These are phyloP conservation scores for Penicillium desertorum DNA, from an alignment of 495 filamentous ascomycete genomes.

Conservation along the genomic window DNA sequence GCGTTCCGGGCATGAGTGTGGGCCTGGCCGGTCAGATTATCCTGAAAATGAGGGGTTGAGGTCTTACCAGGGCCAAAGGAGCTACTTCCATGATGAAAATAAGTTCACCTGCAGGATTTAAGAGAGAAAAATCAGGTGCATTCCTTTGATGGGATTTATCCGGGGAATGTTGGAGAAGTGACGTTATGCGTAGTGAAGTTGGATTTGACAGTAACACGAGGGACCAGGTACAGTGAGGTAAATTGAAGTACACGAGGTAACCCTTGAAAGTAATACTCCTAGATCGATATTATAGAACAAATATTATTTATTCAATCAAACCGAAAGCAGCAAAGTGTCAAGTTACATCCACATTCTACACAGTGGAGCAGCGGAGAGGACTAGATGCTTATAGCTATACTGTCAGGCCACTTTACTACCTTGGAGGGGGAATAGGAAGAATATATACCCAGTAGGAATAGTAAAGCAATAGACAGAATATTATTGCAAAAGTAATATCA, in stretches of 20 bases:
- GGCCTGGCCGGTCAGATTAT: constrained; percentile 54
- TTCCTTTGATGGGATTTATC: constrained; percentile 10
- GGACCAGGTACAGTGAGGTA: background rate
- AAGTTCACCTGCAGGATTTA: constrained; percentile 1
- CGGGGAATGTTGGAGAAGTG: constrained; percentile 5
- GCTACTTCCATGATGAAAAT: constrained; percentile 58
- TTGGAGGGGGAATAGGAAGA: background rate
- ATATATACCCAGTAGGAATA: background rate
- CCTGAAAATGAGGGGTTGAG: constrained; percentile 6
- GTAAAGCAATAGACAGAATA: background rate
- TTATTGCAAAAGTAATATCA: background rate
- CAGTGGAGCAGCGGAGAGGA: constrained; percentile 13
- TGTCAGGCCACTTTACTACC: background rate
- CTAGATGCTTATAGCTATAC: constrained; percentile 3
- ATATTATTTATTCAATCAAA: background rate
- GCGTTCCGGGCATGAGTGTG: constrained; percentile 85
- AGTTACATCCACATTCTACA: constrained; percentile 24
- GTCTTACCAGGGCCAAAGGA: constrained; percentile 56
- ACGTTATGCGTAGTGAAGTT: background rate
- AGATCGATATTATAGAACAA: background rate
- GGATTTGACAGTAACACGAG: background rate
- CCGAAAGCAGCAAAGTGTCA: constrained; percentile 10
- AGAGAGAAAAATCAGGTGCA: background rate
- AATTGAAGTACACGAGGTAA: background rate
- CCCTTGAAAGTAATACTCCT: background rate